Evolutionary conservation across 2,329 filamentous ascomycete species (phyloP), one percentile per base, ranked within the genome.

Genomic region (Lasiodiplodia citricola): DNA sequence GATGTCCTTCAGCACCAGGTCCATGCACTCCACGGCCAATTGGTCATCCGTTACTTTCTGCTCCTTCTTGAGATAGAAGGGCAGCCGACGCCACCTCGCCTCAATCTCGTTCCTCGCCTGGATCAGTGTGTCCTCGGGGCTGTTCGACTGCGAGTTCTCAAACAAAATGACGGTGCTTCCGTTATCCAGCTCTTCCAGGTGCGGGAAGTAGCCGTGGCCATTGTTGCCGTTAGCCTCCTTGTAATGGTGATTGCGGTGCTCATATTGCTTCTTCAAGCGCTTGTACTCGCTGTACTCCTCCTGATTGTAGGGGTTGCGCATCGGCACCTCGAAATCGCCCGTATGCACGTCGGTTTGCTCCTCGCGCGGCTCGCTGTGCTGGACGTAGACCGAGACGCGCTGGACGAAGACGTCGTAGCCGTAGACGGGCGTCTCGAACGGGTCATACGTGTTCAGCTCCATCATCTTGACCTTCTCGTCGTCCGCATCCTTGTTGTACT

Each of bases 141-240:
- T 79, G 21, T 80, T 78, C 2, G 82, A 83, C 35, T 84, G 80
- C 0, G 83, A 83, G 58, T 83, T 82, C 70, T 87, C 85, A 69
- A 87, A 86, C 35, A 87, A 76, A 66, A 87, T 85, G 67, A 87
- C 83, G 0, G 83, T 84, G 69, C 80, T 83, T 23, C 80, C 80
- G 58, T 86, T 86, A 69, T 87, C 85, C 4, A 85, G 79, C 1
- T 77, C 79, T 23, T 81, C 73, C 2, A 83, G 75, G 23, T 80
- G 80, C 25, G 81, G 80, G 13, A 81, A 78, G 64, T 82, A 81
- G 7, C 37, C 75, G 18, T 74, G 71, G 16, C 25, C 13, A 6
- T 38, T 58, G 14, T 41, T 52, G 14, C 25, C 18, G 16, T 44
- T 18, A 10, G 10, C n/a, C 11, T 37, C 31, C 8, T 14, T 31